Conservation (phyloP, 371 early-diverging fungal genomes). For the Homolaphlyctis polyrhiza region DNA sequence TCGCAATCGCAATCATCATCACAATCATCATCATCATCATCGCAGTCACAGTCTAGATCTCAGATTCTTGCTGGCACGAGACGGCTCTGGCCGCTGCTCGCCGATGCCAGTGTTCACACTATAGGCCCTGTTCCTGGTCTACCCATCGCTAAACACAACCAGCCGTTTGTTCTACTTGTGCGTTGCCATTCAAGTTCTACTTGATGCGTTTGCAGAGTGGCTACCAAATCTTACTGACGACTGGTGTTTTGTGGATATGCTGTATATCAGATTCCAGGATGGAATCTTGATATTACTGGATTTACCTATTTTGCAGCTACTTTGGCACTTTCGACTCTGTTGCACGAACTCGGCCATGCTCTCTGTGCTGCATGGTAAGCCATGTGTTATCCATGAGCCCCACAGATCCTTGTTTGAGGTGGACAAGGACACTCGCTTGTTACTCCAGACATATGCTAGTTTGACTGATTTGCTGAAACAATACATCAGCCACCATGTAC, state of each 20-base stretch:
- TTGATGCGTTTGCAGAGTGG: background rate
- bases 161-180: background rate
- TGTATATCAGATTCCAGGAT: background rate
- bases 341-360: constrained; percentile 1
- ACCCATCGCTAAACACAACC: background rate
- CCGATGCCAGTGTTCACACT: background rate
- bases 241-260: background rate
- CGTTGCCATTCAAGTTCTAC: background rate
- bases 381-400: background rate
- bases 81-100: background rate
- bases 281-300: background rate
- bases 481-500: too few species aligned
- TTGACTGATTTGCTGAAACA: too few species aligned
- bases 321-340: background rate
- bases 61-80: too few species aligned
- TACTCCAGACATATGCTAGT: too few species aligned
- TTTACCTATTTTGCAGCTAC: background rate
- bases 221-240: background rate
- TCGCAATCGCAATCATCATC: too few species aligned
- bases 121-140: background rate
- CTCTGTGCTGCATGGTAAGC: background rate
- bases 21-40: too few species aligned
- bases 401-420: too few species aligned
- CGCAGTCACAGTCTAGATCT: too few species aligned
- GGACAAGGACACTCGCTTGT: too few species aligned